Evolutionary conservation across 129 eudicot genomes (phyloP), one percentile per base, ranked within the genome.

Genomic region (Escallonia herrerae): DNA sequence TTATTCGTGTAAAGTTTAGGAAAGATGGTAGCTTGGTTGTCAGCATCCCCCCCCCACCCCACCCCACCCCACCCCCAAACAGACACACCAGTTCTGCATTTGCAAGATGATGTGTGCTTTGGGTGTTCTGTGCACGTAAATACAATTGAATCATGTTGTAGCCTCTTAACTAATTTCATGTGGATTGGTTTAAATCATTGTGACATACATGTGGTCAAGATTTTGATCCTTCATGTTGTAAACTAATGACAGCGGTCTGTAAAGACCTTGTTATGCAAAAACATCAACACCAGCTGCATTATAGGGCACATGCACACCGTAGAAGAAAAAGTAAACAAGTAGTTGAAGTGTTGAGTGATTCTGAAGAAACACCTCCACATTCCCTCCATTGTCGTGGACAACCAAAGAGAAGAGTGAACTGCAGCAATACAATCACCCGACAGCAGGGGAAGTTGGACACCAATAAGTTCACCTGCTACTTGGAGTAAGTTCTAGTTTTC

Each of bases 401-500:
- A 63, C 4, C 62, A 15, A 80, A 72, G 70, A 69, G 77, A 73
- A 52, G 65, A 57, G 60, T 13, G 58, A 62, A 46, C 3, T 13
- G 54, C 44, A 56, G 39, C 43, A 53, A 57, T 38, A 43, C 58
- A 58, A 42, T 65, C 62, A 43, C 58, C 48, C 40, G 58, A 6
- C 43, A 48, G 37, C 60, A 75, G 43, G 72, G 69, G 69, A 82
- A 70, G 79, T 77, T 87, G 64, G 58, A 81, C 62, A 69, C 76
- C 43, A 15, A 51, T n/a, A 58, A 58, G 56, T 76, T 89, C 52
- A 70, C 77, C 14, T 53, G 22, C 68, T 78, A 79, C 79, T 56
- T 88, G 69, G 86, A 81, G 96, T 88, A 72, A 77, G 91, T 12
- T 68, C 58, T 45, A 62, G 40, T 58, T 40, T 59, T 40, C 50